Conservation (phyloP, 1,284 basidiomycete genomes). For the Clitocybe nebularis region DNA sequence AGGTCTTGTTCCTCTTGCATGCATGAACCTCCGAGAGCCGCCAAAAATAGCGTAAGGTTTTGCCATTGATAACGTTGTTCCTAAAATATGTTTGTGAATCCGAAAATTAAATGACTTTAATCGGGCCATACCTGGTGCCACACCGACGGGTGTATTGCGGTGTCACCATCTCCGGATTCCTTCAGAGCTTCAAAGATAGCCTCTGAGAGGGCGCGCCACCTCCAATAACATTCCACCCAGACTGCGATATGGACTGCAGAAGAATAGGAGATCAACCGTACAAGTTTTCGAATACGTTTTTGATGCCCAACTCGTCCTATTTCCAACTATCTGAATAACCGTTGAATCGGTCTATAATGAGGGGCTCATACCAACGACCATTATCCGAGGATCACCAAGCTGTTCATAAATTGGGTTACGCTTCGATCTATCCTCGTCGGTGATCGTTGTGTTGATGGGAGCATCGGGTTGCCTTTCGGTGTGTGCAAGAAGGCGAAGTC, state of each 20-base stretch:
- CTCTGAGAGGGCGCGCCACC: constrained; percentile 58
- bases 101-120: not conserved
- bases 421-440: constrained; percentile 60
- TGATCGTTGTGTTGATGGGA: constrained; percentile 43
- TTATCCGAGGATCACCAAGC: constrained; percentile 67
- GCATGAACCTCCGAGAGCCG: constrained; percentile 72
- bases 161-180: constrained; percentile 18
- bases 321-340: constrained; percentile 7
- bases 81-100: constrained; percentile 30
- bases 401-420: constrained; percentile 73
- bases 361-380: constrained; percentile 58
- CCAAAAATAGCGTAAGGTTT: constrained; percentile 79
- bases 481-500: constrained; percentile 61
- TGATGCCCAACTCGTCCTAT: constrained; percentile 72
- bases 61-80: constrained; percentile 84
- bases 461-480: constrained; percentile 59
- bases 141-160: constrained; percentile 13
- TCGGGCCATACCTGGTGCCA: constrained; percentile 22
- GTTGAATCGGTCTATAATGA: not conserved
- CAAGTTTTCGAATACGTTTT: constrained; percentile 71
- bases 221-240: constrained; percentile 78
- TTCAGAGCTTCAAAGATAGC: constrained; percentile 32
- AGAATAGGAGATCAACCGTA: constrained; percentile 62
- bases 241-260: constrained; percentile 67
- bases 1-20: constrained; percentile 48